phyloP scores from a whole-genome alignment of 345 rosid species.

The Melaleuca alternifolia region DNA sequence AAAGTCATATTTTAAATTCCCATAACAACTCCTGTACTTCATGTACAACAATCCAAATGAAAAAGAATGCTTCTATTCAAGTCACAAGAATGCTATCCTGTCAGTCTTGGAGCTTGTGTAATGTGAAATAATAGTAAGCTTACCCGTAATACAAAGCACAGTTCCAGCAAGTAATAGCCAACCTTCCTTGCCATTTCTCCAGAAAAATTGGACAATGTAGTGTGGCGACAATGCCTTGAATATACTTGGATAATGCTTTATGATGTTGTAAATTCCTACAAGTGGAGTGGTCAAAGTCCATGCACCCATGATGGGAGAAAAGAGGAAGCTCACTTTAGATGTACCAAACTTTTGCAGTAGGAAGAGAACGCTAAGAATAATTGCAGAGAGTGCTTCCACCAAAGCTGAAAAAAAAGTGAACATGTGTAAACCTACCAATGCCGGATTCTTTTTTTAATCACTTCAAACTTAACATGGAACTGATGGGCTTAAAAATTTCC shows the following conservation, averaged over 20 bases:
- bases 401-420: slow-evolving; percentile 37
- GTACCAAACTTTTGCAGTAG: slow-evolving; percentile 78
- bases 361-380: slow-evolving; percentile 55
- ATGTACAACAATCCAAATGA: background rate
- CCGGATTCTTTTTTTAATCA: background rate
- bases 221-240: slow-evolving; percentile 77
- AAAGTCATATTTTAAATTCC: background rate
- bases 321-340: slow-evolving; percentile 75
- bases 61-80: background rate
- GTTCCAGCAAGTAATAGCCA: slow-evolving; percentile 82
- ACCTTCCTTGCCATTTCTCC: slow-evolving; percentile 57
- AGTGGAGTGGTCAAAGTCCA: slow-evolving; percentile 76
- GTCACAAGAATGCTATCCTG: background rate
- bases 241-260: slow-evolving; percentile 51
- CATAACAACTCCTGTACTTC: background rate
- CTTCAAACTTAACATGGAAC: background rate
- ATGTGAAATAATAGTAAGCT: background rate
- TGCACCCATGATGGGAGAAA: slow-evolving; percentile 76
- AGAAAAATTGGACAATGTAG: slow-evolving; percentile 51
- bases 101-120: background rate
- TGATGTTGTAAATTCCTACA: slow-evolving; percentile 67
- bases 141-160: slow-evolving; percentile 80
- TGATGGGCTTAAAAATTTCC: background rate
- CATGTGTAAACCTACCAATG: background rate
- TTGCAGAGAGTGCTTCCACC: slow-evolving; percentile 67